A percentile compares a stretch with the other conserved stretches of the same genome.
Conservation (phyloP, 164 flowering plant species). For the Warburgia ugandensis region DNA sequence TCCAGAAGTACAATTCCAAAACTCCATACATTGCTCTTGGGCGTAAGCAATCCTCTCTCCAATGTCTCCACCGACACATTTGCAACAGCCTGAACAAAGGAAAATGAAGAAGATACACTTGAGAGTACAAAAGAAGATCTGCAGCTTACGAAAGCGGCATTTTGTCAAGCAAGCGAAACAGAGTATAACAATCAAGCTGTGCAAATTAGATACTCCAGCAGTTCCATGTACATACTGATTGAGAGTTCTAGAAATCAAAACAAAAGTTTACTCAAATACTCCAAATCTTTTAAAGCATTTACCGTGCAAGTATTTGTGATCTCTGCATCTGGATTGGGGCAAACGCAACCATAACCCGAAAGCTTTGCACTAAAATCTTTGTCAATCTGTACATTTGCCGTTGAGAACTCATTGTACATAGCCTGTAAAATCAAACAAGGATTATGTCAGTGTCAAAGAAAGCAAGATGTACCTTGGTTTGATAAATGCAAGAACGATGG, state of each 20-base stretch:
- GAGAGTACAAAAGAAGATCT: not conserved
- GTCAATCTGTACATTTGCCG: slow-evolving; percentile 87
- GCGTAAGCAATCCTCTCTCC: slow-evolving; percentile 82
- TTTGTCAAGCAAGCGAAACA: no score
- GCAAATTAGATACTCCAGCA: no score
- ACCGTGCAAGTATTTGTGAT: slow-evolving; percentile 54
- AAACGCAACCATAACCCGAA: slow-evolving; percentile 91
- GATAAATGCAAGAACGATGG: not conserved
- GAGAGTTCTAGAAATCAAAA: not conserved
- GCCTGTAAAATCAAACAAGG: slow-evolving; percentile 43
- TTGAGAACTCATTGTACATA: slow-evolving; percentile 90
- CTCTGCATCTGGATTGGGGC: slow-evolving; percentile 61
- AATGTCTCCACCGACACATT: slow-evolving; percentile 80
- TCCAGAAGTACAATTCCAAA: slow-evolving; percentile 90
- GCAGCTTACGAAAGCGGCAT: not conserved
- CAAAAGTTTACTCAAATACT: not conserved
- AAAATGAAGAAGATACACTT: not conserved
- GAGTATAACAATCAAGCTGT: no score
- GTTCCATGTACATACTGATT: no score
- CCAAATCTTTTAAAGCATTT: slow-evolving; percentile 24
- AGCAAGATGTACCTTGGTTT: not conserved
- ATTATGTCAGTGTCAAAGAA: not conserved
- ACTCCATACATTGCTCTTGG: slow-evolving; percentile 95
- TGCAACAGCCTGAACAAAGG: slow-evolving; percentile 44
- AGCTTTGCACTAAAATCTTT: slow-evolving; percentile 97